phyloP scores from a whole-genome alignment of 2,329 filamentous ascomycete species.

The Fusarium robinianum region DNA sequence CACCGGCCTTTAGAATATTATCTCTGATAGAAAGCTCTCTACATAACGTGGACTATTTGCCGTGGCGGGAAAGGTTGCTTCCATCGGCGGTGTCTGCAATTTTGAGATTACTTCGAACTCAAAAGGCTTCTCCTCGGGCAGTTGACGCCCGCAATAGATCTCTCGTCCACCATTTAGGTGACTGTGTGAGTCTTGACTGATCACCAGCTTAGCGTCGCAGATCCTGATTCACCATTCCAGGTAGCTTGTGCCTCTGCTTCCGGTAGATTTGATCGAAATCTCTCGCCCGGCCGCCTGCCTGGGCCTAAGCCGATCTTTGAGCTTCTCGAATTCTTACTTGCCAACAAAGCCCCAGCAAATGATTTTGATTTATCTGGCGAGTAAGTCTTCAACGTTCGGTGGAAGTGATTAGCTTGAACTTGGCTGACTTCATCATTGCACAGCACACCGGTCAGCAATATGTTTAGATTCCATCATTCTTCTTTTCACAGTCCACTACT shows the following conservation, averaged over 20 bases:
- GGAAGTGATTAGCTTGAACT: neutral
- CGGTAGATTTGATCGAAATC: neutral
- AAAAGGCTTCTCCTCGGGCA: conserved; percentile 4
- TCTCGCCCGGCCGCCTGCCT: neutral
- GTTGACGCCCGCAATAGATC: conserved; percentile 2
- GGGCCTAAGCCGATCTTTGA: neutral
- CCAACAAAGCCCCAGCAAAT: conserved; percentile 2
- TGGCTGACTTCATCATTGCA: neutral
- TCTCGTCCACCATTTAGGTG: neutral
- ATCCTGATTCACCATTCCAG: neutral
- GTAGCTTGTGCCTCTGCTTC: neutral
- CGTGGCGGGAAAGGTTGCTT: neutral
- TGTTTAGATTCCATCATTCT: neutral
- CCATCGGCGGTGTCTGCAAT: neutral
- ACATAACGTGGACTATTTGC: neutral
- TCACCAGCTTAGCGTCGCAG: neutral
- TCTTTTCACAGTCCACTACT: neutral
- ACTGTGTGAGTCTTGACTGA: neutral
- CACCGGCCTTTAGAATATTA: conserved; percentile 2
- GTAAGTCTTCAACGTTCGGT: neutral
- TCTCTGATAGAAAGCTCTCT: conserved; percentile 1
- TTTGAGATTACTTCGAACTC: neutral
- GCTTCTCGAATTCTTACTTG: conserved; percentile 1
- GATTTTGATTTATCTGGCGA: conserved; percentile 1
- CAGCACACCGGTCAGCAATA: conserved; percentile 1